Conservation (phyloP, 2,329 filamentous ascomycete genomes). For the Fusarium xylarioides region DNA sequence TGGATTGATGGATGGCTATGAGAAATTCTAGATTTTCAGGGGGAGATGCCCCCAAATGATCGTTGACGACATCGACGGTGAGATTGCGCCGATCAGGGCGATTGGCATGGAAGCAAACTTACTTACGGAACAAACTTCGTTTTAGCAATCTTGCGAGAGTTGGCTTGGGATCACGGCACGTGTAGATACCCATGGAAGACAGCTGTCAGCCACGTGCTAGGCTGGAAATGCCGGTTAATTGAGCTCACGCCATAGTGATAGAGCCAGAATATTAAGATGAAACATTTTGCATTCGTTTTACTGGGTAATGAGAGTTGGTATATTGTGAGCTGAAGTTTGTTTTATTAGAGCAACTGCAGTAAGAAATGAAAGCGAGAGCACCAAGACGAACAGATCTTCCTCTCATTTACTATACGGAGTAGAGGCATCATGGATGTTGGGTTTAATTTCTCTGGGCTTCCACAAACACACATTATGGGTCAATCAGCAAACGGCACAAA, state of each 20-base stretch:
- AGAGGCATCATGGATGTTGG: neutral
- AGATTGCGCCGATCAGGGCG: neutral
- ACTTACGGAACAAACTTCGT: neutral
- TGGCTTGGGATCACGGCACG: conserved; percentile 9
- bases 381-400: neutral
- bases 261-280: neutral
- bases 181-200: conserved; percentile 23
- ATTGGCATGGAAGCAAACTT: conserved; percentile 13
- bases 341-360: neutral
- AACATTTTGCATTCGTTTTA: neutral
- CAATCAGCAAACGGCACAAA: too few species aligned
- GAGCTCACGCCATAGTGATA: conserved; percentile 9
- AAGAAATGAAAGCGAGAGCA: neutral
- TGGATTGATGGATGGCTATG: neutral
- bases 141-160: conserved; percentile 18
- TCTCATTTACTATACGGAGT: neutral
- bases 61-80: neutral
- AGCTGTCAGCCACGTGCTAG: conserved; percentile 30
- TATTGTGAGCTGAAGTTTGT: neutral
- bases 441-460: neutral
- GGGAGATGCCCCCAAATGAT: neutral
- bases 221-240: conserved; percentile 7
- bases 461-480: neutral
- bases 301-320: neutral
- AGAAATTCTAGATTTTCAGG: neutral